Evolutionary conservation across 2,329 filamentous ascomycete genomes (phyloP).

Genomic region (Xylariaceae sp.): DNA sequence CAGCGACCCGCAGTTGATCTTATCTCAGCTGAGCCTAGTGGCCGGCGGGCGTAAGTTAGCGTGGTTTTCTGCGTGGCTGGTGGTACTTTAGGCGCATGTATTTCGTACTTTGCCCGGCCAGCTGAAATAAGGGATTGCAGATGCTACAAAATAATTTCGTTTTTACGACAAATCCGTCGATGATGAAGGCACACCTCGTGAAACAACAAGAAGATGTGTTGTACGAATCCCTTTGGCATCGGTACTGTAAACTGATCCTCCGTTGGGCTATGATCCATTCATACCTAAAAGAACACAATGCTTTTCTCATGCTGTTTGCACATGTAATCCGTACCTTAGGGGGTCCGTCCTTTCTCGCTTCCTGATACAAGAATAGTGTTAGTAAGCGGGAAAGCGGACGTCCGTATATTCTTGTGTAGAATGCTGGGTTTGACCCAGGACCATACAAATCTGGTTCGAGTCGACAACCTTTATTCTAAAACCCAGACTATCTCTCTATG

Average conservation of each 20-base stretch:
- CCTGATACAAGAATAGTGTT: not conserved
- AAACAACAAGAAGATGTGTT: too few relatives aligned
- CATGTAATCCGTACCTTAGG: too few relatives aligned
- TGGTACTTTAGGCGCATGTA: not conserved
- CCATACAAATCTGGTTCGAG: not conserved
- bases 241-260: too few relatives aligned
- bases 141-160: not conserved
- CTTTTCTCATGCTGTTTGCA: too few relatives aligned
- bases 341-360: not conserved
- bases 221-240: too few relatives aligned
- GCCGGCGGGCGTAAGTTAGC: not conserved
- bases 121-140: not conserved
- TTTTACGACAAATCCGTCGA: not conserved
- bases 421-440: not conserved
- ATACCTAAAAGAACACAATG: too few relatives aligned
- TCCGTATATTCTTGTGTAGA: not conserved
- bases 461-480: not conserved
- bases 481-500: not conserved
- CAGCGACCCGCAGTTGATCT: not conserved
- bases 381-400: not conserved
- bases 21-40: not conserved
- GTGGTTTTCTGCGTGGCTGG: not conserved
- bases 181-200: too few relatives aligned
- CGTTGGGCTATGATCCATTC: too few relatives aligned
- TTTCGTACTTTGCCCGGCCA: not conserved